Percentiles rank a stretch among this genome's conserved stretches.
phyloP scores from a whole-genome alignment of 305 asterid species.

The Ajuga reptans region DNA sequence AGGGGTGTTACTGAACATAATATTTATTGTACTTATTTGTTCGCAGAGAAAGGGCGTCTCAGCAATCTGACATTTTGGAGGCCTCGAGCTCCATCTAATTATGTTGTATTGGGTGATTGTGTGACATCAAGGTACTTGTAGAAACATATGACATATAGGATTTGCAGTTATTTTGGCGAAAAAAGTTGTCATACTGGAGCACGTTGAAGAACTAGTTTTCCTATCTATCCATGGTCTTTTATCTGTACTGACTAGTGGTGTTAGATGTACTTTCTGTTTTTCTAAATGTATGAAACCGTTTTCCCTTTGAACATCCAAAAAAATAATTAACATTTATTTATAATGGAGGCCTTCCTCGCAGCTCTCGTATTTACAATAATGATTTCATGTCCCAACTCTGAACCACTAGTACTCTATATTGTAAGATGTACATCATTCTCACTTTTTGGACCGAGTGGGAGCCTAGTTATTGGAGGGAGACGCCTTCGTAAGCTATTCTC shows the following conservation, averaged over 20 bases:
- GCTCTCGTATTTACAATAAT: not conserved
- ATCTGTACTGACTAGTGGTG: not conserved
- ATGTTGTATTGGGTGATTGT: slow-evolving; percentile 92
- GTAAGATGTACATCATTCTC: slow-evolving; percentile 2
- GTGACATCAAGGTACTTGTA: slow-evolving; percentile 79
- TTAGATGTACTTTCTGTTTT: not conserved
- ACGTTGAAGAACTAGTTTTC: not conserved
- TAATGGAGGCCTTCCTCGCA: not conserved
- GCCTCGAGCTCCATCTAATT: slow-evolving; percentile 95
- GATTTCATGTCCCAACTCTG: not conserved
- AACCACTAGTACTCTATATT: not conserved
- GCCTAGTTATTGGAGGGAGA: not conserved
- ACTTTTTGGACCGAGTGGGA: not conserved
- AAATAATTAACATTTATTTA: not conserved
- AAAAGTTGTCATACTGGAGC: slow-evolving; percentile 5
- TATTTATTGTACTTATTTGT: slow-evolving; percentile 26
- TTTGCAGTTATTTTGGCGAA: not conserved
- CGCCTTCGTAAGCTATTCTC: not conserved
- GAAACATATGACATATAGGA: not conserved
- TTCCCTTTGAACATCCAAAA: not conserved
- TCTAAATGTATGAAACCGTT: no score
- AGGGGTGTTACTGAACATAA: slow-evolving; percentile 4
- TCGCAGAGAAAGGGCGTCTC: slow-evolving; percentile 66
- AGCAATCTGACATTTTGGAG: slow-evolving; percentile 95
- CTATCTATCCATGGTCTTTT: not conserved